A percentile compares a stretch with the other conserved stretches of the same genome.
Conservation (phyloP, 768 basidiomycete genomes). For the Hypholoma sublateritium region DNA sequence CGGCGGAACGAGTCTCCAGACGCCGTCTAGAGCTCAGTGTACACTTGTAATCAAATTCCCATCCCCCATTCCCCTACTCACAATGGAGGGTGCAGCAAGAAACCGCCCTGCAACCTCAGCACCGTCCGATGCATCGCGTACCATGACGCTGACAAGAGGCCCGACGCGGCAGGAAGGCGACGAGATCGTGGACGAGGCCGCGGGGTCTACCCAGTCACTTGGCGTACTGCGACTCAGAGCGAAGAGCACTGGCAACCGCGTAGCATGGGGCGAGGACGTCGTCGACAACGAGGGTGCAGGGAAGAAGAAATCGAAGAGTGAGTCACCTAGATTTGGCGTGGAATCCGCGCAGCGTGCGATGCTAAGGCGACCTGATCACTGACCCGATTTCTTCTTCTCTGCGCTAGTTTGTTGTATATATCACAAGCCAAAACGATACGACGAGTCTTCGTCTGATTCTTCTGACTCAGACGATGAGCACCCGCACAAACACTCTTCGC, state of each 20-base stretch:
- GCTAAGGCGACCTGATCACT: not conserved
- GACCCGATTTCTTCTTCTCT: not conserved
- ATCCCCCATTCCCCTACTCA: not conserved
- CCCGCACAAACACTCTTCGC: conserved; percentile 18
- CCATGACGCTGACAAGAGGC: conserved; percentile 44
- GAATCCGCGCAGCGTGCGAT: not conserved
- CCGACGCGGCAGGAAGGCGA: conserved; percentile 28
- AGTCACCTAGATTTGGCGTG: conserved; percentile 26
- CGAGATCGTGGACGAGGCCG: conserved; percentile 14
- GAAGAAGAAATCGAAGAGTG: conserved; percentile 92
- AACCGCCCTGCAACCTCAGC: conserved; percentile 33
- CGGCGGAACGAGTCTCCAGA: no score
- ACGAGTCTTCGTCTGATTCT: conserved; percentile 75
- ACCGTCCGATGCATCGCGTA: conserved; percentile 54
- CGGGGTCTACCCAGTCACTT: conserved; percentile 18
- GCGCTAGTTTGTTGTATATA: conserved; percentile 91
- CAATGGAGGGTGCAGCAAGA: conserved; percentile 13
- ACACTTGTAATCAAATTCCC: no score
- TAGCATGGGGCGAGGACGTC: conserved; percentile 83
- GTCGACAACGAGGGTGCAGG: conserved; percentile 91
- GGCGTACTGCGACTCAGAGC: conserved; percentile 66
- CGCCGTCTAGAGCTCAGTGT: no score
- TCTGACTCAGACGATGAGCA: conserved; percentile 44
- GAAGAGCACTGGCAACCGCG: conserved; percentile 46
- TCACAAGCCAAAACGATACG: conserved; percentile 76